These are phyloP conservation scores for Globisporangium irregulare DNA, from an alignment of 352 stramenopile genomes.

Conservation along the genomic window DNA sequence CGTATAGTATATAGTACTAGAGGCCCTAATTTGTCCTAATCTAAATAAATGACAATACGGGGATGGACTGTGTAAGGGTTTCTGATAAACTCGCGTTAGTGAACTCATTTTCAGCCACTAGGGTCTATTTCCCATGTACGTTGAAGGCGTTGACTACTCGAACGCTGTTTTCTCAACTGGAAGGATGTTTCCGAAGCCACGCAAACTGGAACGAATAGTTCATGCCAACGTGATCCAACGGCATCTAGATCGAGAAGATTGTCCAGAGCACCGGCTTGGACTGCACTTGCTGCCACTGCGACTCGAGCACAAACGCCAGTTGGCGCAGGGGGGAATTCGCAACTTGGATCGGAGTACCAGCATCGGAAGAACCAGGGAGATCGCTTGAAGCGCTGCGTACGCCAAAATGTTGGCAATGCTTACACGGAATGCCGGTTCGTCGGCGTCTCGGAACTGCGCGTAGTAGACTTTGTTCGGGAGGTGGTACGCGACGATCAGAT, in stretches of 20 bases:
- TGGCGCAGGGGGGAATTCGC: background rate
- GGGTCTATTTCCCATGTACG: too few species aligned
- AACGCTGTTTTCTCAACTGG: too few species aligned
- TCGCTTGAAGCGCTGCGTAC: background rate
- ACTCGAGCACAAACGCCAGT: constrained; percentile 9
- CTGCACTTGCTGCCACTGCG: constrained; percentile 9
- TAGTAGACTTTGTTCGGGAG: constrained; percentile 10
- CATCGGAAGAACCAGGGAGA: background rate
- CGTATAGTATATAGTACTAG: too few species aligned
- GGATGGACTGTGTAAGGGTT: too few species aligned
- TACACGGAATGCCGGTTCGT: background rate
- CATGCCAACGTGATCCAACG: constrained; percentile 4
- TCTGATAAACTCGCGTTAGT: too few species aligned
- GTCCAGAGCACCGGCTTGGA: constrained; percentile 11
- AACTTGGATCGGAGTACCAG: background rate
- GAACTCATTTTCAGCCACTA: too few species aligned
- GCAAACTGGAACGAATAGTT: constrained; percentile 10
- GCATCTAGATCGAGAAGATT: constrained; percentile 3
- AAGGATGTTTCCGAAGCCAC: constrained; percentile 1
- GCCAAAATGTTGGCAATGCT: background rate
- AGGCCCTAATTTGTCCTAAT: too few species aligned
- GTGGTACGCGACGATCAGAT: background rate
- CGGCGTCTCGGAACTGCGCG: background rate
- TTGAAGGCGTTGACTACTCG: too few species aligned
- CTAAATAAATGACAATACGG: too few species aligned